These are phyloP conservation scores for Fusarium xyrophilum DNA, from an alignment of 2,329 filamentous ascomycete genomes.

Conservation along the genomic window DNA sequence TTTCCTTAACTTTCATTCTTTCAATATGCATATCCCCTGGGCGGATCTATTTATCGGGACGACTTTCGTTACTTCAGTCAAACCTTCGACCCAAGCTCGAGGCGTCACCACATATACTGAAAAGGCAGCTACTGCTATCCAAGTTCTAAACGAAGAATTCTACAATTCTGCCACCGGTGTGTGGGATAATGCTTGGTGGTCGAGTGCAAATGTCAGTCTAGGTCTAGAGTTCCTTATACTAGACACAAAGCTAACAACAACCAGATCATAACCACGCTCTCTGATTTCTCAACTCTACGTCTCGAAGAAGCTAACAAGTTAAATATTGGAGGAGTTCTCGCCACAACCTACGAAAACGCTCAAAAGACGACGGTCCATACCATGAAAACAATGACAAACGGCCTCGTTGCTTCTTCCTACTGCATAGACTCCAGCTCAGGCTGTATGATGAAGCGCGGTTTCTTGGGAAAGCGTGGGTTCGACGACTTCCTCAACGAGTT, in stretches of 20 bases:
- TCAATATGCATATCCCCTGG: conserved; percentile 40
- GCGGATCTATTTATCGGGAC: conserved; percentile 32
- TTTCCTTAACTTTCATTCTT: conserved; percentile 8
- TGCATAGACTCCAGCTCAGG: conserved; percentile 41
- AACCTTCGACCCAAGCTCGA: conserved; percentile 23
- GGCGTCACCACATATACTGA: conserved; percentile 43
- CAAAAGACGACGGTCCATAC: conserved; percentile 50
- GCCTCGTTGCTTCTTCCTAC: conserved; percentile 50
- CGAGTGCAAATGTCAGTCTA: conserved; percentile 63
- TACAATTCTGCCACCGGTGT: conserved; percentile 67
- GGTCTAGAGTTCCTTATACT: not conserved
- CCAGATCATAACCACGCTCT: conserved; percentile 62
- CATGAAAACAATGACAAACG: conserved; percentile 49
- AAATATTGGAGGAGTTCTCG: conserved; percentile 50
- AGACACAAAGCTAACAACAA: conserved; percentile 1
- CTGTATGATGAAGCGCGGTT: conserved; percentile 46
- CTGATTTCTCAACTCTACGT: conserved; percentile 57
- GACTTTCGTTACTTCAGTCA: conserved; percentile 25
- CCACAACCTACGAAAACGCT: conserved; percentile 55
- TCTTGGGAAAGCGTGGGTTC: conserved; percentile 45
- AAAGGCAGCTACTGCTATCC: conserved; percentile 46
- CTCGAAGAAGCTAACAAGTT: conserved; percentile 46
- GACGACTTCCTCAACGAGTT: conserved; percentile 58
- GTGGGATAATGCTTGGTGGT: conserved; percentile 76
- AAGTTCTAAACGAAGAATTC: conserved; percentile 62